Evolutionary conservation across 352 stramenopile genomes (phyloP).

Genomic region (Phytophthora capsici): DNA sequence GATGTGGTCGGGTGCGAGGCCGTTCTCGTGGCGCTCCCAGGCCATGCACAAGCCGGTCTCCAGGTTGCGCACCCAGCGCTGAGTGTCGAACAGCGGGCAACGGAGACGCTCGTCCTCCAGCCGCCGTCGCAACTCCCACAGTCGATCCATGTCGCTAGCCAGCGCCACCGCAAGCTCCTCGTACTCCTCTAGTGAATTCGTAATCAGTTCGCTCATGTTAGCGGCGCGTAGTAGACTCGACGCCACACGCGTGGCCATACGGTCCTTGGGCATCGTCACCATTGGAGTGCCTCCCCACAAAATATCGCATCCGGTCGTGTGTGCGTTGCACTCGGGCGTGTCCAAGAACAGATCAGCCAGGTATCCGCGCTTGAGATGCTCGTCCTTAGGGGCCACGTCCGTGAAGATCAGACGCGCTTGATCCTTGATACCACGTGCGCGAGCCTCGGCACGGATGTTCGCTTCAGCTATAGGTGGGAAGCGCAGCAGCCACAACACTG

Average conservation of each 20-base stretch:
- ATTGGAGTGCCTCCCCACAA: conserved; percentile 93
- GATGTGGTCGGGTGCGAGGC: conserved; percentile 77
- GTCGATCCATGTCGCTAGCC: conserved; percentile 84
- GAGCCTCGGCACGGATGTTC: conserved; percentile 87
- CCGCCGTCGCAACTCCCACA: conserved; percentile 77
- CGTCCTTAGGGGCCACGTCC: conserved; percentile 87
- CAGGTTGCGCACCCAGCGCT: conserved; percentile 85
- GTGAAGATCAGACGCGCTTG: conserved; percentile 80
- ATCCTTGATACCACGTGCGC: conserved; percentile 69
- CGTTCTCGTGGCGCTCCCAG: conserved; percentile 79
- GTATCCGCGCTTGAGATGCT: conserved; percentile 90
- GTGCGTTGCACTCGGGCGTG: conserved; percentile 91
- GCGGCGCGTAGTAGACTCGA: conserved; percentile 85
- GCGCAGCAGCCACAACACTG: conserved; percentile 91
- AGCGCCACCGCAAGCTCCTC: conserved; percentile 91
- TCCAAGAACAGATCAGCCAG: conserved; percentile 94
- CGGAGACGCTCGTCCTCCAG: conserved; percentile 71
- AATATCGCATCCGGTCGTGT: conserved; percentile 93
- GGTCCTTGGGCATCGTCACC: conserved; percentile 90
- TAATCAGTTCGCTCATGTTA: conserved; percentile 85
- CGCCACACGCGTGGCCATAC: conserved; percentile 90
- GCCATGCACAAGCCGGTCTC: conserved; percentile 76
- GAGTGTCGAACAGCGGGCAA: conserved; percentile 85
- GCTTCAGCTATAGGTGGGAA: conserved; percentile 84
- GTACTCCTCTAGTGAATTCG: conserved; percentile 82